Percentiles rank a stretch among this genome's conserved stretches.
Evolutionary conservation across 257 asterid genomes (phyloP).

Genomic region (Lycium barbarum): DNA sequence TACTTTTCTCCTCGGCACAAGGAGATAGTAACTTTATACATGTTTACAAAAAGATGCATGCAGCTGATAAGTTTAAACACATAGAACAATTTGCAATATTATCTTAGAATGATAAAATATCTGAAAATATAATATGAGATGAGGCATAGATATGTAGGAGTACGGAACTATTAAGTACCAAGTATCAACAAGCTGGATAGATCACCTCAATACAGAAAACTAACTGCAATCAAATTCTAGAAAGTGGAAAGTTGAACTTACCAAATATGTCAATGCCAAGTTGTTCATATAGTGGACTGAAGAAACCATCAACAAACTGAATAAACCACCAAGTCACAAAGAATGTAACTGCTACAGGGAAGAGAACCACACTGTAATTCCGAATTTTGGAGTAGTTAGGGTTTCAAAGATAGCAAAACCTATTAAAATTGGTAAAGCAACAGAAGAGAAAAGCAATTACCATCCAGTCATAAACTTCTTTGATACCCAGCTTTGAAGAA

Average conservation of each 20-base stretch:
- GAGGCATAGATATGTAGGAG: background rate
- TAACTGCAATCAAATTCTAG: background rate
- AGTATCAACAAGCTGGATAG: conserved; percentile 19
- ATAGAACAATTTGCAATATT: background rate
- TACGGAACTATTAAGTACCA: background rate
- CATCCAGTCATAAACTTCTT: conserved; percentile 99
- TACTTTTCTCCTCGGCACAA: background rate
- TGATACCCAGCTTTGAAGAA: conserved; percentile 92
- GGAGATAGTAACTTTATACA: background rate
- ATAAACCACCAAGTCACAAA: conserved; percentile 94
- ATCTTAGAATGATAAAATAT: conserved; percentile 5
- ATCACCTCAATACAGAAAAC: background rate
- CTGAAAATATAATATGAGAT: background rate
- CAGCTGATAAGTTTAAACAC: background rate
- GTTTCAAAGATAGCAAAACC: background rate
- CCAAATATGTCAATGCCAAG: conserved; percentile 89
- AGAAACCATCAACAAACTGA: conserved; percentile 97
- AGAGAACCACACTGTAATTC: conserved; percentile 84
- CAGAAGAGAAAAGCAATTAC: conserved; percentile 47
- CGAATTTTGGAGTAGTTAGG: conserved; percentile 22
- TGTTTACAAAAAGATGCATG: background rate
- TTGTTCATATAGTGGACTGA: conserved; percentile 87
- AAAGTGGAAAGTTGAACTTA: conserved; percentile 37
- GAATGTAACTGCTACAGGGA: conserved; percentile 90
- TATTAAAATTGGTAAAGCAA: conserved; percentile 27